Evolutionary conservation across 257 asterid species (phyloP), one percentile per base, ranked within the genome.

Genomic region (Phtheirospermum japonicum): DNA sequence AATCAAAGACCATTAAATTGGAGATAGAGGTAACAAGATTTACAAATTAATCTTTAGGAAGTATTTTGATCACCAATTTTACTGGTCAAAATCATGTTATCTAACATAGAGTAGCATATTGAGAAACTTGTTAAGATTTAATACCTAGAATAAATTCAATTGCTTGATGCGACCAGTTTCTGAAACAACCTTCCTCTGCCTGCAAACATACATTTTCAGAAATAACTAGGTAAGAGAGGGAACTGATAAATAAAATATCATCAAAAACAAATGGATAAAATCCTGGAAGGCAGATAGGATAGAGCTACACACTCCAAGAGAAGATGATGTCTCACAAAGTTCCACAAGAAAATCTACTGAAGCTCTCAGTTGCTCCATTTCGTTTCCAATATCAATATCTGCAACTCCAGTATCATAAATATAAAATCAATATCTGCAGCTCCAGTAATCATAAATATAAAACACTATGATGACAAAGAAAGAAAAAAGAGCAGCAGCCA

Each of bases 261-360:
- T 63, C 63, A 51, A 57, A 40, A 63, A 32, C 32, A 57, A 53
- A 37, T 57, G 28, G 62, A 31, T 39, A 19, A 23, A 67, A 6
- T 17, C 36, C 19, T 59, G 59, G 71, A 68, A 53, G 61, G 57
- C 30, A 14, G 64, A 61, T 50, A 45, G 54, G 65, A 37, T 62
- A 55, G 70, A 31, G 74, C 69, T 64, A 75, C 92, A 67, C 71
- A 93, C 97, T 39, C 68, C 70, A 19, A 51, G 66, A 53, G 81
- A 76, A 62, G 79, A 71, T 64, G 78, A 63, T 56, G 80, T 77
- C 73, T 82, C 91, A 68, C 95, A 89, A 52, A 85, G 85, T 71
- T 89, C 95, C 85, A 89, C 91, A 48, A 93, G 97, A 76, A 93
- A 89, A 82, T 93, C 99, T 66, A 80, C 85, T 28, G 99, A 83